Base-by-base conservation (phyloP, 2,329 filamentous ascomycete species). In the Fusarium begoniae region DNA sequence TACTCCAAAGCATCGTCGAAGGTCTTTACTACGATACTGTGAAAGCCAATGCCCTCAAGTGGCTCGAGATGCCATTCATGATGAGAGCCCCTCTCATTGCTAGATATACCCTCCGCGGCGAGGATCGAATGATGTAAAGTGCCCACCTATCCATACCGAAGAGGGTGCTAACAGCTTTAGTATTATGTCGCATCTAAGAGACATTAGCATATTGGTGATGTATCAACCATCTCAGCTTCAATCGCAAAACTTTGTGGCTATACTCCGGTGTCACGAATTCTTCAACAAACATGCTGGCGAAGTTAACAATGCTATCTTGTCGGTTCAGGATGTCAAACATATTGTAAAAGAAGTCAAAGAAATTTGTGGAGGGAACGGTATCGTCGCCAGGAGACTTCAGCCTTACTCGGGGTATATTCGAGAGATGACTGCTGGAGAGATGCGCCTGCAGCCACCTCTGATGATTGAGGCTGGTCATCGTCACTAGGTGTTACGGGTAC, bases 161-260 rank as follows among this genome's bases (percentile, higher is more conserved):
- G 1, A 20, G 17, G 14, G 3, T 37, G 9, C 30, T 58, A n/a
- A 58, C 55, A 35, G 4, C 4, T 37, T 10, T 17, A 58, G 55
- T 2, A n/a, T 35, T 9, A 11, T 20, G 20, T 2, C 0, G 22
- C 30, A 51, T 15, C 30, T 51, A 17, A 2, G 3, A 3, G 0
- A 14, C 17, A 20, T 51, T 53, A 8, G 50, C 13, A 35, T 22
- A 6, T 10, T 8, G 9, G 26, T 48, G 13, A 26, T 20, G n/a
- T 3, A 37, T 26, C 17, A 12, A 6, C 50, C 50, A 35, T 15
- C 6, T 20, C 17, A 37, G 4, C n/a, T 15, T 20, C 50, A 8
- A 22, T 3, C 24, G 9, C 4, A 11, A 12, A 8, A 2, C 7
- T 53, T 26, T 37, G 4, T 53, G 2, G 1, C 6, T 7, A 24